phyloP scores from a whole-genome alignment of 2,329 filamentous ascomycete species.

The Nothophaeocryptopus gaeumannii region DNA sequence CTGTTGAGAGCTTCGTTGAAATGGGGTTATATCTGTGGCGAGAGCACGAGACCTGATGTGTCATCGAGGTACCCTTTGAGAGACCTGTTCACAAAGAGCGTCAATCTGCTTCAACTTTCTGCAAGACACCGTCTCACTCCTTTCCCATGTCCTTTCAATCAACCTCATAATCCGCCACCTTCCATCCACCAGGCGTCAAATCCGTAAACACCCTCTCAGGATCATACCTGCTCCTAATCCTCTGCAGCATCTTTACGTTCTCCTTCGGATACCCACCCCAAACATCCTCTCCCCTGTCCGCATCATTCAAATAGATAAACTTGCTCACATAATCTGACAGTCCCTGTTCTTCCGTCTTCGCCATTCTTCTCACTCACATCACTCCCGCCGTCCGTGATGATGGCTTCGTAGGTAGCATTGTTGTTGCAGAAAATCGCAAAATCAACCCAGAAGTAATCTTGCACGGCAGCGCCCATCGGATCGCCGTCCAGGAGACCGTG shows the following conservation, averaged over 20 bases:
- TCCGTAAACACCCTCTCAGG: neutral
- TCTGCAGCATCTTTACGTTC: conserved; percentile 4
- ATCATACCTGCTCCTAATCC: conserved; percentile 2
- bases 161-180: neutral
- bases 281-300: conserved; percentile 3
- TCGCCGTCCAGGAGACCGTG: conserved; percentile 2
- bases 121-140: no score
- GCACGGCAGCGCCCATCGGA: conserved; percentile 1
- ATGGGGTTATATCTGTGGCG: no score
- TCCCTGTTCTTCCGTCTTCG: neutral
- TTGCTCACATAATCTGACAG: neutral
- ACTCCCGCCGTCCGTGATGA: neutral
- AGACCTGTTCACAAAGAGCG: no score
- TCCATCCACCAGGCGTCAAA: conserved; percentile 5
- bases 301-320: conserved; percentile 5
- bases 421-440: neutral
- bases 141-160: no score
- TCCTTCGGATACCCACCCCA: conserved; percentile 6
- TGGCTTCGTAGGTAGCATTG: neutral
- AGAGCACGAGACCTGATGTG: no score
- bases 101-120: no score
- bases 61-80: no score
- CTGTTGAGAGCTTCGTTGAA: no score
- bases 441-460: conserved; percentile 3
- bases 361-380: neutral